Evolutionary conservation across 2,329 filamentous ascomycete genomes (phyloP), one percentile per base, ranked within the genome.

Genomic region (Aspergillus fructus): DNA sequence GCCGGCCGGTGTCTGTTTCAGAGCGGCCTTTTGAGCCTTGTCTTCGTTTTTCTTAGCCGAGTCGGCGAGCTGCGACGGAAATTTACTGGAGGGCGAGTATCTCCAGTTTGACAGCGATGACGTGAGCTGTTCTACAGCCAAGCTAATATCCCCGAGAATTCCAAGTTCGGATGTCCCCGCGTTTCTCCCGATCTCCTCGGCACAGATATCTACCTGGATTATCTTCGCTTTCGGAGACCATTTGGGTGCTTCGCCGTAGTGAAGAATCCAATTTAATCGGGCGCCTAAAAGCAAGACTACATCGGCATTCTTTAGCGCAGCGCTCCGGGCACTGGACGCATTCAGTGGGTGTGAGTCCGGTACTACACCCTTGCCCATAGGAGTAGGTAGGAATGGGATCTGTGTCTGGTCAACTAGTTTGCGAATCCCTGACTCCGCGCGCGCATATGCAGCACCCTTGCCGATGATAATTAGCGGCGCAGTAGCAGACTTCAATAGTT

Each of bases 311-410:
- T 79, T 80, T 41, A 85, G 69, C 3, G 82, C 82, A 15, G 79
- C 74, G 43, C 81, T 83, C 54, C 83, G 76, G 4, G 83, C 81
- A 47, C 81, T 79, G 2, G 82, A 81, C 15, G 74, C 75, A 63
- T 85, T 85, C 49, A 78, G 71, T 1, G 77, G 73, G 64, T 83
- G 80, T 0, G 79, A 82, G 61, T 85, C 82, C 9, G 82, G 74
- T 1, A 85, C 63, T 5, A 85, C 76, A 21, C 83, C 83, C 65
- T 85, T 85, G 4, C 82, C 83, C 81, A 85, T 85, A 1, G 83
- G 83, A 1, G 81, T 83, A 0, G 82, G 81, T 6, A 85, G 71
- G 64, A 85, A 85, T 0, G 82, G 82, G 11, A 85, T 73, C 24
- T 76, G 71, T 9, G 79, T 80, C 61, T 70, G 65, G 46, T 81